phyloP scores from a whole-genome alignment of 768 basidiomycete genomes.

The Tulasnella sp. region DNA sequence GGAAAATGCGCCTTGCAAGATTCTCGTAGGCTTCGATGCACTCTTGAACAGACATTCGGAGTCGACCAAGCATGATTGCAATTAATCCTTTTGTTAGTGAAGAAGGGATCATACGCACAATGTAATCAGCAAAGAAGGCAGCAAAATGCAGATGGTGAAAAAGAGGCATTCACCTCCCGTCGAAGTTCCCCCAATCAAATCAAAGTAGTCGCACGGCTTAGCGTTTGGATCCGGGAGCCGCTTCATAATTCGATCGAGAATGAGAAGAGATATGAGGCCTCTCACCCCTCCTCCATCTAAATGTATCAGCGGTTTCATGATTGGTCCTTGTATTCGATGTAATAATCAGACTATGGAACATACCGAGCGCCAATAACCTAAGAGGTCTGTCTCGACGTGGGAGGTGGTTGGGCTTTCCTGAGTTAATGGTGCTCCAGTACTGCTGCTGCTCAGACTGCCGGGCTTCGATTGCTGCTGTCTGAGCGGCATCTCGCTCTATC shows the following conservation, averaged over 20 bases:
- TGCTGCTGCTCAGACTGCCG: background rate
- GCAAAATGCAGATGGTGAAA: background rate
- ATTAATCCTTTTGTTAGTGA: conserved; percentile 31
- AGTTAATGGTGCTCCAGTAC: background rate
- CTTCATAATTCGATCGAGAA: background rate
- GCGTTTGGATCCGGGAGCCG: background rate
- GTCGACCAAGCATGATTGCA: conserved; percentile 41
- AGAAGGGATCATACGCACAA: too few species aligned
- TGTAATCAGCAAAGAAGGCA: background rate
- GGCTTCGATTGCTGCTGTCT: background rate
- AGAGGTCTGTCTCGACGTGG: background rate
- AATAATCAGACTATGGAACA: background rate
- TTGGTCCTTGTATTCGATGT: background rate
- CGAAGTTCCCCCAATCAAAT: background rate
- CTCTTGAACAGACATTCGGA: conserved; percentile 39
- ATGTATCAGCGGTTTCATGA: background rate
- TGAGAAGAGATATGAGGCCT: background rate
- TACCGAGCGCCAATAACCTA: background rate
- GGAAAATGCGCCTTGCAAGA: conserved; percentile 38
- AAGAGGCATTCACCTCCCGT: background rate
- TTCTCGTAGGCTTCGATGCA: conserved; percentile 35
- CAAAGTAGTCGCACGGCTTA: conserved; percentile 7
- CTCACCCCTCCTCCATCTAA: conserved; percentile 7
- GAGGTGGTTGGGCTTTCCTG: background rate
- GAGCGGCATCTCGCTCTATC: background rate